phyloP scores from a whole-genome alignment of 768 basidiomycete genomes.

The Tulasnella calospora region DNA sequence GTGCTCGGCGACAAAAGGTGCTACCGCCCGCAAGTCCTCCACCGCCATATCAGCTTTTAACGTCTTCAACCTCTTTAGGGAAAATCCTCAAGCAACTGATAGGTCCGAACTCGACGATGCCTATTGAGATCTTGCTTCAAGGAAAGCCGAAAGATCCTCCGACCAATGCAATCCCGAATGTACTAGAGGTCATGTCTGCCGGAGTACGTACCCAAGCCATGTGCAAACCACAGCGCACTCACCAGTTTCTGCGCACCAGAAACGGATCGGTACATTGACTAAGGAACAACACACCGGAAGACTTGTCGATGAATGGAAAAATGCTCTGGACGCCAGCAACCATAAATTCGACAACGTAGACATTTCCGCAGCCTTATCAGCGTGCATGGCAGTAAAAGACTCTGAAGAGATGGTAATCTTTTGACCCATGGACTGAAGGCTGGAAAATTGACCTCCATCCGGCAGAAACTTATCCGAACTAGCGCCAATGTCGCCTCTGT shows the following conservation, averaged over 20 bases:
- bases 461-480: constrained; percentile 69
- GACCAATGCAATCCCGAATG: constrained; percentile 67
- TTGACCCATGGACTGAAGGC: constrained; percentile 3
- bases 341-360: constrained; percentile 70
- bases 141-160: constrained; percentile 75
- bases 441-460: background rate
- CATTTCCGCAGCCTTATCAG: constrained; percentile 67
- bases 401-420: constrained; percentile 80
- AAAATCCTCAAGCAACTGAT: constrained; percentile 75
- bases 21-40: constrained; percentile 21
- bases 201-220: constrained; percentile 37
- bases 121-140: constrained; percentile 71
- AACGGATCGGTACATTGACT: constrained; percentile 64
- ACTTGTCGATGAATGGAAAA: constrained; percentile 80
- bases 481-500: constrained; percentile 80
- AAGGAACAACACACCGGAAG: constrained; percentile 88
- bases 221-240: constrained; percentile 25
- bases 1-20: constrained; percentile 87
- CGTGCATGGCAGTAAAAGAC: constrained; percentile 82
- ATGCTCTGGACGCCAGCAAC: constrained; percentile 49
- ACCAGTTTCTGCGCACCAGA: constrained; percentile 37
- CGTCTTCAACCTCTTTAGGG: constrained; percentile 44
- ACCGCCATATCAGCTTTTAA: constrained; percentile 16
- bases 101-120: constrained; percentile 50
- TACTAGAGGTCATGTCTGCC: constrained; percentile 48